Base-by-base conservation (phyloP, 2,329 filamentous ascomycete genomes). In the Canariomyces notabilis region DNA sequence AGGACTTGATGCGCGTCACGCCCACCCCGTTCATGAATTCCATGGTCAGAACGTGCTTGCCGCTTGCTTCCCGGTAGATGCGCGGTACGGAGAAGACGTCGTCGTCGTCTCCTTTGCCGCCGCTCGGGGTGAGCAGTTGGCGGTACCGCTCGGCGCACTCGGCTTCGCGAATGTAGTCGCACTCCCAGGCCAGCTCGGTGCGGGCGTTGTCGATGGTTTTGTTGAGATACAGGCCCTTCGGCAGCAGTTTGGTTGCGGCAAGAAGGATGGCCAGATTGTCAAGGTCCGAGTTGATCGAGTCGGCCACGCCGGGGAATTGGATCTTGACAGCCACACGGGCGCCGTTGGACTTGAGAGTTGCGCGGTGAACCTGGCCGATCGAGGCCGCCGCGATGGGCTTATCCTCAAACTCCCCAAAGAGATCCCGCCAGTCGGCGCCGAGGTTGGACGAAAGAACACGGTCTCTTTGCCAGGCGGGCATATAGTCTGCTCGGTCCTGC, bases 141-240 rank as follows among this genome's bases (percentile, higher is more conserved):
- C 78, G 77, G 69, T 96, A 98, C 15, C 84, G 83, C 38, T 73
- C 75, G 33, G 82, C 88, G 59, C 87, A 93, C 57, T 83, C 75
- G 3, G 90, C 90, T 73, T 98, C 93, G 39, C 93, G 85, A 47
- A 81, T 68, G 64, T 98, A 98, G 70, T 98, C 89, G 63, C 91
- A 97, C 71, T 98, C 93, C 93, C 93, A 98, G 4, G 80, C 90
- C 3, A 98, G 79, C 66, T 98, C 93, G 2, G 81, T 82, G 8
- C 93, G 82, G 4, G 93, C 91, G 62, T 98, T 98, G 56, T 87
- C 90, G 56, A 98, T 97, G 1, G 93, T 98, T 67, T 95, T 96
- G 69, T 98, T 87, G 6, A 98, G 82, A 61, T 93, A 98, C 0
- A 98, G 74, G 1, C 93, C 93, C 61, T 87, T 90, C 1, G 93